Conservation (phyloP, 768 basidiomycete genomes). For the Piloderma croceum region DNA sequence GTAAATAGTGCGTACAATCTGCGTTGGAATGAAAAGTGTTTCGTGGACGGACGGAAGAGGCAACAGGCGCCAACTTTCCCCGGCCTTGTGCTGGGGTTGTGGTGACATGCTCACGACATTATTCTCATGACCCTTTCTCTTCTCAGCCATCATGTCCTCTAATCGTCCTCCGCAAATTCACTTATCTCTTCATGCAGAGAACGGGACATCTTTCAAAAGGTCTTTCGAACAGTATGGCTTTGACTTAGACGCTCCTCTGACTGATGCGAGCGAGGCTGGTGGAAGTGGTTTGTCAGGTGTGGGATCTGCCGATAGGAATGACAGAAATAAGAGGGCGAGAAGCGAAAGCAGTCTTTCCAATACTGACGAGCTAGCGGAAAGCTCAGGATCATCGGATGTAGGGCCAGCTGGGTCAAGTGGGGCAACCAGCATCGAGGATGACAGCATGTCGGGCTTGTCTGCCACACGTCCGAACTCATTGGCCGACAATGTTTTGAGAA, state of each 20-base stretch:
- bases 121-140: slow-evolving; percentile 11
- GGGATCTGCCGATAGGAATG: slow-evolving; percentile 31
- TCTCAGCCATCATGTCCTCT: slow-evolving; percentile 25
- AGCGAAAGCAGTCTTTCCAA: slow-evolving; percentile 46
- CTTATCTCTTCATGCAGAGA: slow-evolving; percentile 44
- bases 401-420: slow-evolving; percentile 17
- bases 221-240: slow-evolving; percentile 55
- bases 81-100: too few relatives aligned
- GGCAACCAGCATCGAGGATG: neutral
- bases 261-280: slow-evolving; percentile 19
- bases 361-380: slow-evolving; percentile 30
- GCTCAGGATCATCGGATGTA: slow-evolving; percentile 33
- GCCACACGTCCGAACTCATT: neutral
- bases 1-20: too few relatives aligned
- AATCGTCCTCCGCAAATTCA: slow-evolving; percentile 53
- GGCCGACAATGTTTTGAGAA: neutral
- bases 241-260: slow-evolving; percentile 45
- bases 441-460: neutral
- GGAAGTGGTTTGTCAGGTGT: slow-evolving; percentile 17
- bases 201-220: slow-evolving; percentile 52
- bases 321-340: slow-evolving; percentile 54
- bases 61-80: too few relatives aligned
- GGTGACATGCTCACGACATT: too few relatives aligned
- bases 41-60: too few relatives aligned
- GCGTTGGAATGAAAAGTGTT: too few relatives aligned